Evolutionary conservation across 129 eudicot species (phyloP).

Genomic region (Artemisia argyi): DNA sequence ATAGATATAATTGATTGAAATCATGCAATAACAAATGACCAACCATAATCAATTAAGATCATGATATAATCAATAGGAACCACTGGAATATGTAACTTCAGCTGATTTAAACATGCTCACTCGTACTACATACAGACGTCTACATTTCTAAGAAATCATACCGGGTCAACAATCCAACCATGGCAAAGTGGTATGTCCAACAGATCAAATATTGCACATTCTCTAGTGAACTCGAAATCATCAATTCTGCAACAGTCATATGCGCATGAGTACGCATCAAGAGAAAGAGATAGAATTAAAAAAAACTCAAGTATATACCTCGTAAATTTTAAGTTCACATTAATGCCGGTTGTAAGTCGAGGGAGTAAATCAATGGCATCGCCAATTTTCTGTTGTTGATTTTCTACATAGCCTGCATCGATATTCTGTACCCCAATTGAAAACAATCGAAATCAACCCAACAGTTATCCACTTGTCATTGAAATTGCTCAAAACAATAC

Average conservation of each 20-base stretch:
- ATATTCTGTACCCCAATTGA: constrained; percentile 58
- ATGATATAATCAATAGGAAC: too few relatives aligned
- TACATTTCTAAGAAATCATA: constrained; percentile 32
- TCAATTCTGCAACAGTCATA: constrained; percentile 58
- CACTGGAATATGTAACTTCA: background rate
- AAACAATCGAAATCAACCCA: constrained; percentile 21
- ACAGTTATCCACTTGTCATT: background rate
- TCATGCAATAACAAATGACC: too few relatives aligned
- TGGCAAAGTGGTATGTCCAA: constrained; percentile 90
- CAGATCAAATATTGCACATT: constrained; percentile 88
- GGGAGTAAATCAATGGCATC: constrained; percentile 96
- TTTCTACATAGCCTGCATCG: constrained; percentile 81
- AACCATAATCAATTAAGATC: too few relatives aligned
- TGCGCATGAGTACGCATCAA: background rate
- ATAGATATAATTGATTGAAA: too few relatives aligned
- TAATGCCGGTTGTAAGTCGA: constrained; percentile 87
- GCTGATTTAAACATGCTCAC: background rate
- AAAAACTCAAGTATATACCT: constrained; percentile 41
- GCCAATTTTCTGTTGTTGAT: constrained; percentile 79
- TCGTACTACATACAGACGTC: constrained; percentile 2
- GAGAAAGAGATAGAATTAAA: too few relatives aligned
- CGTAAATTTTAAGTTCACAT: constrained; percentile 82
- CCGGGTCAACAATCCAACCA: constrained; percentile 99
- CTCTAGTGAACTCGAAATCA: constrained; percentile 93
- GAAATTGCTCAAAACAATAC: background rate